Percentiles rank a stretch among this genome's conserved stretches.
Evolutionary conservation across 169 alveolate species (phyloP).

Genomic region (Eimeria maxima): DNA sequence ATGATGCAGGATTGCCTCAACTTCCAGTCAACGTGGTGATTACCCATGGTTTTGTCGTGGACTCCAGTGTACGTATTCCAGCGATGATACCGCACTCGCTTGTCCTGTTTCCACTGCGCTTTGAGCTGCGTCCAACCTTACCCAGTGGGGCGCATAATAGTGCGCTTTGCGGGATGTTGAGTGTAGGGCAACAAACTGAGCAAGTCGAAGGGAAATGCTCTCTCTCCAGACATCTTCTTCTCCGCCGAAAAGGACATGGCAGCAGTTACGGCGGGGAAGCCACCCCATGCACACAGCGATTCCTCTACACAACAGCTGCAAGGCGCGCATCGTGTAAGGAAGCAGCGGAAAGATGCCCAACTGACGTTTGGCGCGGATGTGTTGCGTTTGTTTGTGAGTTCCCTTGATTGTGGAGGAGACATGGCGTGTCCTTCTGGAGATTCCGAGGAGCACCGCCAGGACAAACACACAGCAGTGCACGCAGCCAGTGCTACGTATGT

Average conservation of each 20-base stretch:
- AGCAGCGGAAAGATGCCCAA: slow-evolving; percentile 19
- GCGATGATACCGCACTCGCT: not conserved
- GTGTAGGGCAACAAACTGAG: slow-evolving; percentile 96
- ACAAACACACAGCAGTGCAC: slow-evolving; percentile 28
- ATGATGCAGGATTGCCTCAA: slow-evolving; percentile 76
- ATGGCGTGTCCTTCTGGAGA: slow-evolving; percentile 68
- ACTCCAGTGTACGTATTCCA: slow-evolving; percentile 76
- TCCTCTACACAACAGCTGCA: not conserved
- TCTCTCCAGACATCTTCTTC: slow-evolving; percentile 87
- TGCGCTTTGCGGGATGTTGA: slow-evolving; percentile 6
- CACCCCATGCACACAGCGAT: not conserved
- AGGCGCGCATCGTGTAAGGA: not conserved
- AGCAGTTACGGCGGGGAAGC: not conserved
- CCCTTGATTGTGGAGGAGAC: slow-evolving; percentile 66
- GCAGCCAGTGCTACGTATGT: slow-evolving; percentile 77
- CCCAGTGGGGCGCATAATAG: not conserved
- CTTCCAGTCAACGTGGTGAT: slow-evolving; percentile 95
- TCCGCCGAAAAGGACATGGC: slow-evolving; percentile 33
- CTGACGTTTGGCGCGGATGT: slow-evolving; percentile 81
- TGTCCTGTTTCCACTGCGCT: not conserved
- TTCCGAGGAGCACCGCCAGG: slow-evolving; percentile 28
- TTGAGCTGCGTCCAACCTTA: not conserved
- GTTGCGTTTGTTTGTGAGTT: slow-evolving; percentile 74
- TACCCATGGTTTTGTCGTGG: slow-evolving; percentile 97
- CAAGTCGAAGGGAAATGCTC: slow-evolving; percentile 96